Conservation (phyloP, 2,329 filamentous ascomycete genomes). For the Davidsoniella eucalypti region DNA sequence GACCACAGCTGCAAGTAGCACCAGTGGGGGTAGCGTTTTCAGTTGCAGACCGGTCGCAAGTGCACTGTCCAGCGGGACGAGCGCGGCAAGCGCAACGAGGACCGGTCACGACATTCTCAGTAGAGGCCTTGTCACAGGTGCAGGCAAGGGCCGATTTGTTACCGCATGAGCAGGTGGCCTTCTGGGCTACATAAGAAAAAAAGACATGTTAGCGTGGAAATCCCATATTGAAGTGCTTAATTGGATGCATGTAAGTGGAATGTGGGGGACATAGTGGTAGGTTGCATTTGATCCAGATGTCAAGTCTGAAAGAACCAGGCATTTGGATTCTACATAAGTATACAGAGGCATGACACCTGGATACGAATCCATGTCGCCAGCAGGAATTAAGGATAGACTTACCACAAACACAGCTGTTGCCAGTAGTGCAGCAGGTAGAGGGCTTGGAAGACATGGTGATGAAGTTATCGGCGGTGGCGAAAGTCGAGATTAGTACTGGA, state of each 20-base stretch:
- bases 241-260: conserved; percentile 3
- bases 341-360: neutral
- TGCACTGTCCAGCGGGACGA: conserved; percentile 65
- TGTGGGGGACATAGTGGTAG: conserved; percentile 1
- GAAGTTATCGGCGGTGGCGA: neutral
- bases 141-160: conserved; percentile 76
- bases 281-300: neutral
- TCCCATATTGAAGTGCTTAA: conserved; percentile 1
- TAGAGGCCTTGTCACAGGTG: conserved; percentile 58
- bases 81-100: conserved; percentile 72
- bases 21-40: conserved; percentile 52
- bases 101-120: conserved; percentile 59
- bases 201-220: conserved; percentile 1
- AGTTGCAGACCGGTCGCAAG: conserved; percentile 51
- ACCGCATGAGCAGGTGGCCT: conserved; percentile 74
- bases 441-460: conserved; percentile 12
- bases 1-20: conserved; percentile 59
- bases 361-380: neutral
- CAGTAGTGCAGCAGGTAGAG: conserved; percentile 41
- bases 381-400: conserved; percentile 19
- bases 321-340: neutral
- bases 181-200: conserved; percentile 28
- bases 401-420: conserved; percentile 39
- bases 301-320: neutral
- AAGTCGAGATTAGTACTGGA: neutral